A percentile compares a stretch with the other conserved stretches of the same genome.
Conservation (phyloP, 2,329 filamentous ascomycete genomes). For the Aspergillus hiratsukae region DNA sequence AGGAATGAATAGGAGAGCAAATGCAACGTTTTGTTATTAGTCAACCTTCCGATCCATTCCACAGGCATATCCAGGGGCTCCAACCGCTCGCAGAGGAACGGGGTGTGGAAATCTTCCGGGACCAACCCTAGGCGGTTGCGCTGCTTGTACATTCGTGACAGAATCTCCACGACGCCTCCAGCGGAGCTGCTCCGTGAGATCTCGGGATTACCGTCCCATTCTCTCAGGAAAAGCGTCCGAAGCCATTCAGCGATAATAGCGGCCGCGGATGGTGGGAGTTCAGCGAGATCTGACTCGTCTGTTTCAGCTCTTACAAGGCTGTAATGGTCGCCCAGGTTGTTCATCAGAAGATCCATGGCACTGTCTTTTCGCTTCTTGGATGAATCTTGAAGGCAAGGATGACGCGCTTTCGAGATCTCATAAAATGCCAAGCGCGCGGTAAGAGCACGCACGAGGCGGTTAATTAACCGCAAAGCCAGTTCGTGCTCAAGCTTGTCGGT, state of each 20-base stretch:
- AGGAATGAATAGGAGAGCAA: constrained; percentile 77
- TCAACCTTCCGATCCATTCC: constrained; percentile 61
- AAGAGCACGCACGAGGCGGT: constrained; percentile 47
- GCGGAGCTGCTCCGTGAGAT: constrained; percentile 67
- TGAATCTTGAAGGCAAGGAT: constrained; percentile 23
- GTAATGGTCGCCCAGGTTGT: constrained; percentile 31
- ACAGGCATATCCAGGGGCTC: constrained; percentile 71
- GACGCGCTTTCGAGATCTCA: constrained; percentile 42
- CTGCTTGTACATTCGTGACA: constrained; percentile 69
- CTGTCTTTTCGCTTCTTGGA: constrained; percentile 25
- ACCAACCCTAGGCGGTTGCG: constrained; percentile 61
- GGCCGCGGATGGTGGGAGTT: constrained; percentile 22
- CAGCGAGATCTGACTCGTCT: constrained; percentile 1
- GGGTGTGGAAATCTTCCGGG: constrained; percentile 67
- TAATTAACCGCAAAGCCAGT: constrained; percentile 47
- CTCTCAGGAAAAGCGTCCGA: constrained; percentile 66
- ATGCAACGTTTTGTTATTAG: constrained; percentile 63
- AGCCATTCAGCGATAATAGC: constrained; percentile 42
- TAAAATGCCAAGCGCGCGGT: constrained; percentile 47
- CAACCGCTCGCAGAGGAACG: constrained; percentile 70
- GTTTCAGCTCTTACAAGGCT: constrained; percentile 9
- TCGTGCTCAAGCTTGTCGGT: constrained; percentile 49
- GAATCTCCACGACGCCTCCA: constrained; percentile 70
- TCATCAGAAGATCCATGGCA: constrained; percentile 34
- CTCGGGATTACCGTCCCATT: constrained; percentile 74